Percentiles rank a stretch among this genome's conserved stretches.
Conservation (phyloP, 2,329 filamentous ascomycete species). For the Diaporthe sp. region DNA sequence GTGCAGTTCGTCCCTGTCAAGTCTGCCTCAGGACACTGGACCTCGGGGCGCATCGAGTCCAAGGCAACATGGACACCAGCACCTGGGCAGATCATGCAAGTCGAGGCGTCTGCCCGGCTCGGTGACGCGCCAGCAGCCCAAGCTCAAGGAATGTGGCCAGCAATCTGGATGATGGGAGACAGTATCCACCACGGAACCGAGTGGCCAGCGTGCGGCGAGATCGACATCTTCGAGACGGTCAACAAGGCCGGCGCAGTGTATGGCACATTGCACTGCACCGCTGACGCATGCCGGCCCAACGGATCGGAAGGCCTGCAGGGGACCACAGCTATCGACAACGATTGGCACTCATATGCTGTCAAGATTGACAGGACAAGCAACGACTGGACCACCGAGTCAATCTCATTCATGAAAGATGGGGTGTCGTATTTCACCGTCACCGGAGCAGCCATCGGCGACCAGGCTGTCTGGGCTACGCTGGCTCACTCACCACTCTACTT, state of each 20-base stretch:
- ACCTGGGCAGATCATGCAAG: constrained; percentile 55
- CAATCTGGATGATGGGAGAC: constrained; percentile 68
- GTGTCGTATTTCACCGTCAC: constrained; percentile 53
- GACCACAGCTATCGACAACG: constrained; percentile 41
- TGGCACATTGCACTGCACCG: constrained; percentile 64
- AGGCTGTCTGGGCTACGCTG: constrained; percentile 56
- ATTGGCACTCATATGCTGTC: constrained; percentile 62
- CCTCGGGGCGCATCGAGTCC: constrained; percentile 65
- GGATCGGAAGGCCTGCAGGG: constrained; percentile 48
- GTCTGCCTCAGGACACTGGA: constrained; percentile 56
- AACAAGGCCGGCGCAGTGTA: constrained; percentile 59
- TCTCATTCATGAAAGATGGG: constrained; percentile 62
- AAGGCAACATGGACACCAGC: constrained; percentile 57
- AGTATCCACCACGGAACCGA: constrained; percentile 55
- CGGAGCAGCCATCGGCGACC: constrained; percentile 56
- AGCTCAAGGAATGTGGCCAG: constrained; percentile 68
- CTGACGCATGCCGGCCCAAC: constrained; percentile 53
- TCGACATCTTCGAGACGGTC: constrained; percentile 68
- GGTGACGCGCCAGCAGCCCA: constrained; percentile 49
- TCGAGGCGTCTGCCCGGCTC: constrained; percentile 59
- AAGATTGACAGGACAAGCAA: constrained; percentile 59
- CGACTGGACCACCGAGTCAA: constrained; percentile 59
- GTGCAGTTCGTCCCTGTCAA: constrained; percentile 62
- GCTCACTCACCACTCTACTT: constrained; percentile 62
- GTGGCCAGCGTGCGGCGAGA: constrained; percentile 66